These are phyloP conservation scores for Hypoxylon sp. DNA, from an alignment of 2,329 filamentous ascomycete species.

Conservation along the genomic window DNA sequence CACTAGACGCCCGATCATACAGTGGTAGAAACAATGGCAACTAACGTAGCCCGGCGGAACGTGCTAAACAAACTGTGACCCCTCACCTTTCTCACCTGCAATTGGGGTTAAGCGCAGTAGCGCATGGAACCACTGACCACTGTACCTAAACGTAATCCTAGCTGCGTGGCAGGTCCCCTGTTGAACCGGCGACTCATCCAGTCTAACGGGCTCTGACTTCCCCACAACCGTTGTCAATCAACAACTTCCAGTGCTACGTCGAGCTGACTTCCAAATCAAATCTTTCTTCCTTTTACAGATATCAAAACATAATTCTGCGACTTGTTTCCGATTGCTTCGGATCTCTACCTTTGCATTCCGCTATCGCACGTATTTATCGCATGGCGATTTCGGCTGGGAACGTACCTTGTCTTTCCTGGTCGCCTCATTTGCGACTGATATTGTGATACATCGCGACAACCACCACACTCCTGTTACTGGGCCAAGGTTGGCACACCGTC, in stretches of 20 bases:
- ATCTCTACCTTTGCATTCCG: not conserved
- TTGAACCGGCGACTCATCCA: too few species aligned
- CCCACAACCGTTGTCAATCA: constrained; percentile 7
- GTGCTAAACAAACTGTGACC: too few species aligned
- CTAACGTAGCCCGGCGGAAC: too few species aligned
- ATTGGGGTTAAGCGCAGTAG: too few species aligned
- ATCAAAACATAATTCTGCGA: constrained; percentile 1
- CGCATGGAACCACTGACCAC: too few species aligned
- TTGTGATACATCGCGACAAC: constrained; percentile 28
- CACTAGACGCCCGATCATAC: too few species aligned
- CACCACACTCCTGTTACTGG: constrained; percentile 16
- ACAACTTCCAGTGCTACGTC: constrained; percentile 19
- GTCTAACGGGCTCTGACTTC: constrained; percentile 2
- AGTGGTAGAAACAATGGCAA: too few species aligned
- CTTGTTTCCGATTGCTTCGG: not conserved
- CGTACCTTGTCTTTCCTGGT: constrained; percentile 5
- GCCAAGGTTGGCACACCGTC: constrained; percentile 19
- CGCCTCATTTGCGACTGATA: constrained; percentile 20
- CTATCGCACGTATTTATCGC: not conserved
- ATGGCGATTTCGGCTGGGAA: constrained; percentile 11
- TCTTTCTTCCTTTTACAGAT: constrained; percentile 6
- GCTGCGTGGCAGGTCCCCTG: too few species aligned
- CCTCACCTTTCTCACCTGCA: too few species aligned
- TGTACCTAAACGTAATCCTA: too few species aligned
- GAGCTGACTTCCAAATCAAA: constrained; percentile 7